Conservation (phyloP, 176 grass and related monocot genomes). For the Aegilops tauschii region DNA sequence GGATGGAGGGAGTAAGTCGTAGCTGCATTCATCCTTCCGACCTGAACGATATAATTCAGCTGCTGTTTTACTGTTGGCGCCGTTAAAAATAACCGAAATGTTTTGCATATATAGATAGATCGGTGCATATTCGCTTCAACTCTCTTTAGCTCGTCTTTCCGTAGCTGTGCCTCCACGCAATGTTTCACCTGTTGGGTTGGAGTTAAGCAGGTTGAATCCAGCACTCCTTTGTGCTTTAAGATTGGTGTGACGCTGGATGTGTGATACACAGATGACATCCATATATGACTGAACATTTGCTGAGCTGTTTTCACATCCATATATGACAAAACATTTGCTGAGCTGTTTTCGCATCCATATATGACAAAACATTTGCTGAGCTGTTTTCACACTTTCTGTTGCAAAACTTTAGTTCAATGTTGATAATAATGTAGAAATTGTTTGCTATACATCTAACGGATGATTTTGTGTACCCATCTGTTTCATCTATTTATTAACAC, state of each 20-base stretch:
- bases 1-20: background rate
- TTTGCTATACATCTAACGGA: background rate
- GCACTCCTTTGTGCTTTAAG: background rate
- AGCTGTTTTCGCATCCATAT: background rate
- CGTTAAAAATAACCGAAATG: background rate
- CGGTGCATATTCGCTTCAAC: background rate
- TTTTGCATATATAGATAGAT: too few species aligned
- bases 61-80: background rate
- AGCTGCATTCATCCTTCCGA: background rate
- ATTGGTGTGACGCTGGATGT: background rate
- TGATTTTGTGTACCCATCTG: too few species aligned
- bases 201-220: background rate
- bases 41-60: background rate
- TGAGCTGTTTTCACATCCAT: background rate
- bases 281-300: background rate
- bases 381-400: background rate
- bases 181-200: background rate
- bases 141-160: background rate
- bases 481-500: too few species aligned
- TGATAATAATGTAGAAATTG: background rate
- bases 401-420: too few species aligned
- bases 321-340: background rate
- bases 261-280: background rate
- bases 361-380: background rate
- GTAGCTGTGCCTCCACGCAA: background rate